These are phyloP conservation scores for Entomortierella beljakovae DNA, from an alignment of 192 early-diverging fungal species.

Conservation along the genomic window DNA sequence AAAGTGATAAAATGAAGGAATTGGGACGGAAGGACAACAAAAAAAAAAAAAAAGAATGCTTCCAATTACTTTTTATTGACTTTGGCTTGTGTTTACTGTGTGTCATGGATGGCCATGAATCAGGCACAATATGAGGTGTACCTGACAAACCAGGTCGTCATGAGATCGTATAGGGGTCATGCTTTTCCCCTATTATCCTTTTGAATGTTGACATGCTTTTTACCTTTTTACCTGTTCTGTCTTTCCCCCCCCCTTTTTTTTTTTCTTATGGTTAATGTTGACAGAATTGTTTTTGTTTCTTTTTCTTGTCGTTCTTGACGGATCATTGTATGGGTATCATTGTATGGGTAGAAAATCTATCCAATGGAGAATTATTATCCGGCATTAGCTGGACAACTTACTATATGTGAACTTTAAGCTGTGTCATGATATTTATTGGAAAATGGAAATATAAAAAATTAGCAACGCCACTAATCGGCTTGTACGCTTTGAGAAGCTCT, in stretches of 20 bases:
- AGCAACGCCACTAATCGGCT: too few relatives aligned
- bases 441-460: too few relatives aligned
- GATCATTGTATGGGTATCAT: background rate
- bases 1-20: background rate
- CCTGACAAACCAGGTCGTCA: constrained; percentile 6
- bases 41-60: background rate
- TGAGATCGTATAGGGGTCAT: constrained; percentile 13
- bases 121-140: background rate
- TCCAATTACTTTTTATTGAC: background rate
- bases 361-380: too few relatives aligned
- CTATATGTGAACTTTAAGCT: too few relatives aligned
- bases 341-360: too few relatives aligned
- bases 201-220: too few relatives aligned
- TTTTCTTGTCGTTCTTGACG: background rate
- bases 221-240: too few relatives aligned
- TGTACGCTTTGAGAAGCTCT: too few relatives aligned
- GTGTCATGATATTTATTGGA: too few relatives aligned
- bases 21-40: background rate
- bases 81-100: background rate
- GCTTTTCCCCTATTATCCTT: background rate
- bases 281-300: background rate
- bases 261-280: background rate
- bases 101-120: background rate
- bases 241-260: background rate
- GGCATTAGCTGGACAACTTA: too few relatives aligned